phyloP scores from a whole-genome alignment of 1,284 basidiomycete genomes.

The Coniferiporia sulphurascens region DNA sequence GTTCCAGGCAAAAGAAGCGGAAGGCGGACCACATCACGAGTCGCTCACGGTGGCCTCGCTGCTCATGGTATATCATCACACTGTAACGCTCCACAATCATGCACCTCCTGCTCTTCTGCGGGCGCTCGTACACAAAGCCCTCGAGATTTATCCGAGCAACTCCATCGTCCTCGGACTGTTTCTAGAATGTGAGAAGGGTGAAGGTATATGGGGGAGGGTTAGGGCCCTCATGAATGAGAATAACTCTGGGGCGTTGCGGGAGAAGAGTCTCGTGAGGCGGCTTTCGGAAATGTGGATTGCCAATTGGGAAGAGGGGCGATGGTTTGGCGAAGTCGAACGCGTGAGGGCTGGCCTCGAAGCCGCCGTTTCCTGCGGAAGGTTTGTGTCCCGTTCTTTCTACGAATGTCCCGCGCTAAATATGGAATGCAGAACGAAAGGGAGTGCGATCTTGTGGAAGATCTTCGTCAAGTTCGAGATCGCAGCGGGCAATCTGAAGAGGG shows the following conservation, averaged over 20 bases:
- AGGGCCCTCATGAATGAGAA: slow-evolving; percentile 47
- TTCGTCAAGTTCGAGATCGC: slow-evolving; percentile 82
- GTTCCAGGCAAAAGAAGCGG: slow-evolving; percentile 27
- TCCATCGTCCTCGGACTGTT: slow-evolving; percentile 73
- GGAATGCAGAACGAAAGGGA: slow-evolving; percentile 55
- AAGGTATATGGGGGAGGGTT: slow-evolving; percentile 69
- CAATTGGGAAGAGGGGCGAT: slow-evolving; percentile 69
- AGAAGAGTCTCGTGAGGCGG: slow-evolving; percentile 55
- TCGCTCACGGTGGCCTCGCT: slow-evolving; percentile 54
- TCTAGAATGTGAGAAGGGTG: slow-evolving; percentile 72
- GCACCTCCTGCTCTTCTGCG: slow-evolving; percentile 58
- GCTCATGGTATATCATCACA: slow-evolving; percentile 60
- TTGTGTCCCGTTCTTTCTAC: slow-evolving; percentile 22
- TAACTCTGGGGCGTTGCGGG: slow-evolving; percentile 27
- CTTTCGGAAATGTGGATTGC: slow-evolving; percentile 70
- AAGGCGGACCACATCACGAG: slow-evolving; percentile 43
- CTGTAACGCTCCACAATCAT: slow-evolving; percentile 48
- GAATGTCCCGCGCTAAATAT: background rate
- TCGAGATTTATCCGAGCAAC: slow-evolving; percentile 64
- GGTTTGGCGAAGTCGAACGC: slow-evolving; percentile 65
- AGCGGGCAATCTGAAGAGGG: slow-evolving; percentile 51
- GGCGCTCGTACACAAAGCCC: slow-evolving; percentile 49
- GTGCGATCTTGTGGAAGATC: slow-evolving; percentile 71
- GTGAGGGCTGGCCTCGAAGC: slow-evolving; percentile 57
- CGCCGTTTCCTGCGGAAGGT: slow-evolving; percentile 65